Conservation (phyloP, 2,329 filamentous ascomycete species). For the Clathrospora elynae region DNA sequence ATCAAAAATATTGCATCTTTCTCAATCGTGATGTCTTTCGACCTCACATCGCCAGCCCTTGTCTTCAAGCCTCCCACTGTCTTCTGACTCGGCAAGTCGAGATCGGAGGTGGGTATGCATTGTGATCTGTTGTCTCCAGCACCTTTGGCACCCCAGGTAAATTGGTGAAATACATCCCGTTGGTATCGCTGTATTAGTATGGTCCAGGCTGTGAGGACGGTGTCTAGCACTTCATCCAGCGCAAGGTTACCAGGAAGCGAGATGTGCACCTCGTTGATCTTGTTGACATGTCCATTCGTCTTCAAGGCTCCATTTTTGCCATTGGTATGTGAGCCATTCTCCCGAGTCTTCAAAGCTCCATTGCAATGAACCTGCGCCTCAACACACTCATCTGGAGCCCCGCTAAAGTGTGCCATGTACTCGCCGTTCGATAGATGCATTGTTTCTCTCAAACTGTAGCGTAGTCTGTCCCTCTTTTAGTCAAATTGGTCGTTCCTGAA, state of each 20-base stretch:
- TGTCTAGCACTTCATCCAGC: conserved; percentile 24
- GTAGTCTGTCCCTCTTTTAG: conserved; percentile 6
- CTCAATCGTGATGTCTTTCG: conserved; percentile 16
- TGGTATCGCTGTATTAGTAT: conserved; percentile 41
- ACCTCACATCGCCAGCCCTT: conserved; percentile 21
- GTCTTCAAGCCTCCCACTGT: conserved; percentile 21
- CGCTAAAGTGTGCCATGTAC: conserved; percentile 22
- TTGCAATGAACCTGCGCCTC: conserved; percentile 23
- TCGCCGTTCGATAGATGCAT: conserved; percentile 33
- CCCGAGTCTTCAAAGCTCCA: conserved; percentile 12
- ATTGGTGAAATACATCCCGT: conserved; percentile 38
- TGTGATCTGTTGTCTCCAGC: conserved; percentile 17
- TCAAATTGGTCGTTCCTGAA: conserved; percentile 4
- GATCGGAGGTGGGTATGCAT: conserved; percentile 21
- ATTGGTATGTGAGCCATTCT: conserved; percentile 15
- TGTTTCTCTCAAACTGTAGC: conserved; percentile 8
- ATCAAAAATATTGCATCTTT: conserved; percentile 29
- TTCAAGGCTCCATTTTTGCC: conserved; percentile 4
- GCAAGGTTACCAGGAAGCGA: conserved; percentile 13
- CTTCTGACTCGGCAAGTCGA: conserved; percentile 24
- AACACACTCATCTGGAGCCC: conserved; percentile 17
- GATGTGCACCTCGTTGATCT: conserved; percentile 26
- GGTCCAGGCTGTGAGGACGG: conserved; percentile 39
- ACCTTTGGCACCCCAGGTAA: conserved; percentile 35
- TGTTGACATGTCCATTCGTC: conserved; percentile 7